Conservation (phyloP, 805 yeast genomes). For the Kluyveromyces lactis region DNA sequence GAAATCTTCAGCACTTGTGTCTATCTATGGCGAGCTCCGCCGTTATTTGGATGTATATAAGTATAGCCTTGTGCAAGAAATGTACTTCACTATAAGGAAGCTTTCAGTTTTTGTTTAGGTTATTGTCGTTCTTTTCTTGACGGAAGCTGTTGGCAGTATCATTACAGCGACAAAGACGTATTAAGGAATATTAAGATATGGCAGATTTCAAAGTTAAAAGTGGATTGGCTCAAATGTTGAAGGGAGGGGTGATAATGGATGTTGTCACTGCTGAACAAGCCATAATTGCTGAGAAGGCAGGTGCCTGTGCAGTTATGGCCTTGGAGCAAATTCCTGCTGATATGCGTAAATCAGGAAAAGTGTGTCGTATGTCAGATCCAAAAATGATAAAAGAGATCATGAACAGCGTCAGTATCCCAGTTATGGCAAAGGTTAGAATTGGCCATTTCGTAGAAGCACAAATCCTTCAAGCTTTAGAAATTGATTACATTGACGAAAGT, state of each 20-base stretch:
- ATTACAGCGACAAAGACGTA: too few species aligned
- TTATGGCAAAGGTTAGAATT: slow-evolving; percentile 81
- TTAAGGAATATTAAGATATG: slow-evolving; percentile 7
- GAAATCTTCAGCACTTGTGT: too few species aligned
- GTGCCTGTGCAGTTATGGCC: slow-evolving; percentile 89
- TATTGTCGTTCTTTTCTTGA: too few species aligned
- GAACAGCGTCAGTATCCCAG: slow-evolving; percentile 58
- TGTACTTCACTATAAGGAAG: too few species aligned
- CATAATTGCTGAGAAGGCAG: slow-evolving; percentile 68
- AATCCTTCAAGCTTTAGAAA: slow-evolving; percentile 58
- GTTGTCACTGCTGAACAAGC: slow-evolving; percentile 80
- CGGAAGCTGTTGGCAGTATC: too few species aligned
- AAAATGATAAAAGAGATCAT: slow-evolving; percentile 66
- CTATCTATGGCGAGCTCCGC: too few species aligned
- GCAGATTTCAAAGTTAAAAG: slow-evolving; percentile 47
- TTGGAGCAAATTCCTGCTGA: slow-evolving; percentile 80
- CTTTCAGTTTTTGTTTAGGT: too few species aligned
- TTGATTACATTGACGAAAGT: slow-evolving; percentile 77
- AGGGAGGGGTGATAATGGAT: slow-evolving; percentile 69
- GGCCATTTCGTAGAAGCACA: slow-evolving; percentile 82
- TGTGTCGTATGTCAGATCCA: slow-evolving; percentile 83
- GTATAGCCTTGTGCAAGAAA: too few species aligned
- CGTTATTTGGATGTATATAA: too few species aligned
- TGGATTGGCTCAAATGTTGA: slow-evolving; percentile 80
- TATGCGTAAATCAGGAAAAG: slow-evolving; percentile 73